Base-by-base conservation (phyloP, 768 basidiomycete species). In the Mycena kentingensis region DNA sequence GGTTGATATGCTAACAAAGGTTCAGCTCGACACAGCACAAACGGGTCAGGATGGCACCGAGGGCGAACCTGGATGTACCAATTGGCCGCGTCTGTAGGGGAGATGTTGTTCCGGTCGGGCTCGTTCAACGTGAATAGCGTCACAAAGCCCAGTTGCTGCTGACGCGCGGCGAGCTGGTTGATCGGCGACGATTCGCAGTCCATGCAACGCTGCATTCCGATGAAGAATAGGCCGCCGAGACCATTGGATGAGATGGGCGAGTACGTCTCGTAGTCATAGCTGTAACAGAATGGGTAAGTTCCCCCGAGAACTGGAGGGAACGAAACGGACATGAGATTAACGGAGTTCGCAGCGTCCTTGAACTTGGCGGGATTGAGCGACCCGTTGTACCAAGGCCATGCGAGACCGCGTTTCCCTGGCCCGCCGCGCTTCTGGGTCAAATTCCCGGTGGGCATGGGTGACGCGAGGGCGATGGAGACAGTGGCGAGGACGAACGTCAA, bases 221-320 rank as follows among this genome's bases (percentile, higher is more conserved):
- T 70, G 58, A 74, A 73, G 4, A 60, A 63, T 11, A 73, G 67
- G 7, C 73, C 72, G 2, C 72, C 72, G 5, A 55, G 59, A 1
- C 72, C 73, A 34, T 71, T 71, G 13, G 63, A 65, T 27, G 72
- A 72, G 4, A 65, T 58, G 4, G 72, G 72, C 8, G 53, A 29
- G 36, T 63, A 68, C 12, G 73, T 74, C 49, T 74, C 72, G 31
- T 65, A 73, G 52, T 73, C 72, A 45, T 74, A 73, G 38, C 71
- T 73, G 50, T 15, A 13, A 28, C 5, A 31, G 45, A 8, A 21
- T 7, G 18, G 25, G 41, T 27, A 10, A 37, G 6, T 5, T n/a
- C n/a, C 15, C 12, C 1, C 22, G 4, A 25, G 32, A 22, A 5
- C 6, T 11, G 18, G 15, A 24, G 15, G 22, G 16, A 28, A 1